Percentiles rank a stretch among this genome's conserved stretches.
Conservation (phyloP, 176 grass and related monocot species). For the Oryza meyeriana region DNA sequence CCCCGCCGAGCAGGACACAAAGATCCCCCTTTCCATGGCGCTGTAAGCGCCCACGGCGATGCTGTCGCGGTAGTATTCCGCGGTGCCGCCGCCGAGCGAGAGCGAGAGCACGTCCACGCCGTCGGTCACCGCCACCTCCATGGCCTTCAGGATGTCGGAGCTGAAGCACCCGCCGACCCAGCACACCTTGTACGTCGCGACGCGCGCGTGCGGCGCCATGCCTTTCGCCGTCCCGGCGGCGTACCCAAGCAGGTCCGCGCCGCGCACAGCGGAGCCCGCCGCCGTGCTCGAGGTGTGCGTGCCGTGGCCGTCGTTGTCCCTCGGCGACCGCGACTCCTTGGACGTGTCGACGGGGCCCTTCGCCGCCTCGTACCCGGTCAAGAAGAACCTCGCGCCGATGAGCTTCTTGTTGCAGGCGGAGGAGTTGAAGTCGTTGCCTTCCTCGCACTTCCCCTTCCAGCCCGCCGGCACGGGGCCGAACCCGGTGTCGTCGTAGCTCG, state of each 20-base stretch:
- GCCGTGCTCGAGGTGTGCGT: constrained; percentile 89
- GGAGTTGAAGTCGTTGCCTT: constrained; percentile 64
- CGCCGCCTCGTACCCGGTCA: constrained; percentile 72
- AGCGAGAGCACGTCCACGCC: constrained; percentile 84
- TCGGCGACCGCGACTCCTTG: constrained; percentile 74
- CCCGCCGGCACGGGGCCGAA: constrained; percentile 57
- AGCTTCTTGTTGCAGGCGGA: constrained; percentile 82
- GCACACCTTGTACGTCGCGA: constrained; percentile 93
- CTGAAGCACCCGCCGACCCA: constrained; percentile 91
- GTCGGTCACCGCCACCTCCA: constrained; percentile 84
- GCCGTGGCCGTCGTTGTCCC: constrained; percentile 94
- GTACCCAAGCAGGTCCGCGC: constrained; percentile 66
- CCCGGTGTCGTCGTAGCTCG: constrained; percentile 74
- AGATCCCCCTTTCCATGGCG: constrained; percentile 85
- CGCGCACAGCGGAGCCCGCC: constrained; percentile 53
- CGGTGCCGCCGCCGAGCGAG: constrained; percentile 72
- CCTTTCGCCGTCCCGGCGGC: constrained; percentile 73
- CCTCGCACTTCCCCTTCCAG: constrained; percentile 94
- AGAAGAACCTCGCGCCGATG: constrained; percentile 78
- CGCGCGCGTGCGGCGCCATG: constrained; percentile 71
- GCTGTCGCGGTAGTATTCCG: constrained; percentile 83
- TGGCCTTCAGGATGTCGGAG: constrained; percentile 93
- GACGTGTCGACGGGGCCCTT: constrained; percentile 72
- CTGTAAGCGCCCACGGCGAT: constrained; percentile 80
- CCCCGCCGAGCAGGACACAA: constrained; percentile 82